These are phyloP conservation scores for Metschnikowia noctiluminum DNA, from an alignment of 805 yeast species.

Conservation along the genomic window DNA sequence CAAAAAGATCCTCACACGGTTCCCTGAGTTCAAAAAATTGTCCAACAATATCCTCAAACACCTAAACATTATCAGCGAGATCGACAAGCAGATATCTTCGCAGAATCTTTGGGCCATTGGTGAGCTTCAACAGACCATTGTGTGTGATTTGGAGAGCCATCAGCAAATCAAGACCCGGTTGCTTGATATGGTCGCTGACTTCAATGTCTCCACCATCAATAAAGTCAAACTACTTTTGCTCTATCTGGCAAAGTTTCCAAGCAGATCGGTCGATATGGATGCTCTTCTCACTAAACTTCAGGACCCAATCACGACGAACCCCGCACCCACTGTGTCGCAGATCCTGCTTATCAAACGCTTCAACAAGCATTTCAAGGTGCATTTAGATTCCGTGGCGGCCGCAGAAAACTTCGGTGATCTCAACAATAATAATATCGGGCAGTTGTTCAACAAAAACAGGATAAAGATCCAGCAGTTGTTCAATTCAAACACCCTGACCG, in stretches of 20 bases:
- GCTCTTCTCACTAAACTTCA: conserved; percentile 25
- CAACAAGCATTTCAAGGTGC: conserved; percentile 6
- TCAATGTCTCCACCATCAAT: conserved; percentile 45
- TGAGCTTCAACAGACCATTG: conserved; percentile 84
- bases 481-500: conserved; percentile 21
- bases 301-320: conserved; percentile 28
- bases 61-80: conserved; percentile 83
- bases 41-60: conserved; percentile 90
- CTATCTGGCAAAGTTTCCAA: conserved; percentile 70
- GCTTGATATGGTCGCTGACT: conserved; percentile 46
- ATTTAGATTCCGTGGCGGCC: neutral
- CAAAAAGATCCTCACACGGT: conserved; percentile 85
- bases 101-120: conserved; percentile 77
- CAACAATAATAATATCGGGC: conserved; percentile 21
- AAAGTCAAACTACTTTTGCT: conserved; percentile 73
- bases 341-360: conserved; percentile 24
- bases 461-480: conserved; percentile 31
- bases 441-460: conserved; percentile 31
- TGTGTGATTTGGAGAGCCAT: conserved; percentile 47
- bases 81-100: conserved; percentile 67
- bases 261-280: conserved; percentile 23
- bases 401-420: neutral
- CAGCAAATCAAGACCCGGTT: conserved; percentile 48
- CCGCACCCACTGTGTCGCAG: conserved; percentile 34
- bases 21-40: conserved; percentile 88